phyloP scores from a whole-genome alignment of 2,329 filamentous ascomycete species.

The Hypoxylon sp. region DNA sequence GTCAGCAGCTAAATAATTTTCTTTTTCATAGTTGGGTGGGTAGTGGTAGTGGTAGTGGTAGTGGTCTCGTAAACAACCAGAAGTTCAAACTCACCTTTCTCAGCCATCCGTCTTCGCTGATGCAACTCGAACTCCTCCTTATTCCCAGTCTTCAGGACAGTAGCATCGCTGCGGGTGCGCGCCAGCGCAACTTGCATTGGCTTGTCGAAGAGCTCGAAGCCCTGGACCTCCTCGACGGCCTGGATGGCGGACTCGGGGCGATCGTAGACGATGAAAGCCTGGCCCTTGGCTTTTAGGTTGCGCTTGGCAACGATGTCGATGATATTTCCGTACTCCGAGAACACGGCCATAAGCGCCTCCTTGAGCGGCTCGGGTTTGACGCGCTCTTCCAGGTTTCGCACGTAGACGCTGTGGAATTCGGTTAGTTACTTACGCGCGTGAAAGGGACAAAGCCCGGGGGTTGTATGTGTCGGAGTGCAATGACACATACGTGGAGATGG shows the following conservation, averaged over 20 bases:
- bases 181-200: constrained; percentile 89
- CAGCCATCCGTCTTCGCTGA: constrained; percentile 85
- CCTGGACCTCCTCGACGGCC: constrained; percentile 90
- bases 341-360: constrained; percentile 80
- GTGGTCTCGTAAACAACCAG: constrained; percentile 16
- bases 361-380: constrained; percentile 86
- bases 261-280: constrained; percentile 95
- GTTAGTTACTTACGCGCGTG: constrained; percentile 42
- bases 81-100: constrained; percentile 78
- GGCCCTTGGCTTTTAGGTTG: constrained; percentile 92
- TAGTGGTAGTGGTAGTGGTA: no score
- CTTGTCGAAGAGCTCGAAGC: constrained; percentile 94
- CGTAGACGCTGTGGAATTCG: constrained; percentile 69
- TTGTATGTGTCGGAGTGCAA: constrained; percentile 76
- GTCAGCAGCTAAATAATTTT: constrained; percentile 3
- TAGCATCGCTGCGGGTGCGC: constrained; percentile 87
- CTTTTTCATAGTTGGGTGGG: background rate
- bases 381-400: constrained; percentile 91
- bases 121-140: constrained; percentile 89
- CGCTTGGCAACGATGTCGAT: constrained; percentile 90
- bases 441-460: constrained; percentile 39
- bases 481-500: constrained; percentile 80
- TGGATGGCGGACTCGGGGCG: constrained; percentile 81
- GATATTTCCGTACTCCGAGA: constrained; percentile 89
- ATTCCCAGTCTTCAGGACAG: constrained; percentile 79